Base-by-base conservation (phyloP, 768 basidiomycete genomes). In the Tulasnella sp. region DNA sequence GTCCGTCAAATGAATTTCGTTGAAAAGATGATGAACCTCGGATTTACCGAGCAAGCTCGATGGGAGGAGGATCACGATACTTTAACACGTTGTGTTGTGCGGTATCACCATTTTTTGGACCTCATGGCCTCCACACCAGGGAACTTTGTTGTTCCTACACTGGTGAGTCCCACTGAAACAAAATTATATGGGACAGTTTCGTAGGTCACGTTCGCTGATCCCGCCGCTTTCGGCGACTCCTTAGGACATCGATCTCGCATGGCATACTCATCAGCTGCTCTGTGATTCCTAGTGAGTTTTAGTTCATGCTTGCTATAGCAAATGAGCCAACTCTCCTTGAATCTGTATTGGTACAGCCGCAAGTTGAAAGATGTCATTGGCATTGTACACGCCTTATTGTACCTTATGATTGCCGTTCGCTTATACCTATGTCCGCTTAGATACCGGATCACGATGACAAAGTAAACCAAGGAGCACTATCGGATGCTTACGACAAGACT, bases 401-500 rank as follows among this genome's bases (percentile, higher is more conserved):
- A 11, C 10, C 16, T 11, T 3, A 9, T 18, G 10, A 11, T 44
- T 1, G 2, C 35, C 35, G 2, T 35, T 35, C 35, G 35, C 35
- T 35, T 35, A 35, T 2, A 35, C 5, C 35, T 35, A 35, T 5
- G 35, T 35, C 35, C 35, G 5, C 35, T 35, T 79, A 75, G 76
- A 57, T 16, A 13, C 79, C 77, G 35, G 81, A 91, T 87, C 81
- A 83, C 75, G 88, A 88, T 76, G 85, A 88, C 81, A 87, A 85
- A 78, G 86, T 90, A 5, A 87, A 86, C 40, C 88, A 35, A 35
- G 35, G 35, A 35, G 35, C 35, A 35, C 35, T 35, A 5, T 83
- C 86, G 11, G 85, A 84, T 2, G 82, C 77, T 32, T 88, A 90
- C 79, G 90, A 90, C 46, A 70, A 84, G 18, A 90, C 88, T 0